Evolutionary conservation across 345 rosid species (phyloP), one percentile per base, ranked within the genome.

Genomic region (Durio zibethinus): DNA sequence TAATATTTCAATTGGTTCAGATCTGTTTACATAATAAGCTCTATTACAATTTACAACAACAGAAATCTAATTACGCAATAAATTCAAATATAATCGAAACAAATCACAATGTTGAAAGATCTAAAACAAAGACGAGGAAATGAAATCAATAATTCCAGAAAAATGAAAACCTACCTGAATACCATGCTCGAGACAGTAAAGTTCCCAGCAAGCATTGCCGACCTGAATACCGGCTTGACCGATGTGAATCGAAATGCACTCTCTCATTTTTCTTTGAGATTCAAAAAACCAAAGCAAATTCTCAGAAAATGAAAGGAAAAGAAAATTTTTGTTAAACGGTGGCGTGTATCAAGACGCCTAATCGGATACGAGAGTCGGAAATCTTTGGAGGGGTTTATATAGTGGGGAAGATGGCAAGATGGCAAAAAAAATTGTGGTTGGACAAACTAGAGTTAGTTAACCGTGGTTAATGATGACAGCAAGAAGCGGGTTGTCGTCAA

Each of bases 141-240:
- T 9, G 47, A 43, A 10, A 43, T 43, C 14, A 10, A 10, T 9
- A 31, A 62, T 15, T 33, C 23, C 12, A 20, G 21, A 20, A 18
- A 63, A 63, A 15, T 16, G 6, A 50, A 4, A 50, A 50, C 16
- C 4, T 16, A 71, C 40, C 45, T 35, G 68, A 63, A 63, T 35
- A n/a, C 68, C 68, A 35, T 63, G 68, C 43, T 63, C 68, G 68
- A 63, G 68, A 35, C 68, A 63, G 43, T 63, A 63, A 63, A 63
- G 68, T 35, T 63, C 68, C 68, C 68, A 63, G 43, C 68, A 63
- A 18, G 68, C 68, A 33, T 63, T 63, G 21, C 68, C 68, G 45
- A 63, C 68, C 45, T 63, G 68, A 63, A 63, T 63, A 35, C 68
- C 68, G 14, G 68, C 68, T 45, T 63, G 68, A 35, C 68, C 68